A percentile compares a stretch with the other conserved stretches of the same genome.
Conservation (phyloP, 2,329 filamentous ascomycete species). For the Penicillium sp. region DNA sequence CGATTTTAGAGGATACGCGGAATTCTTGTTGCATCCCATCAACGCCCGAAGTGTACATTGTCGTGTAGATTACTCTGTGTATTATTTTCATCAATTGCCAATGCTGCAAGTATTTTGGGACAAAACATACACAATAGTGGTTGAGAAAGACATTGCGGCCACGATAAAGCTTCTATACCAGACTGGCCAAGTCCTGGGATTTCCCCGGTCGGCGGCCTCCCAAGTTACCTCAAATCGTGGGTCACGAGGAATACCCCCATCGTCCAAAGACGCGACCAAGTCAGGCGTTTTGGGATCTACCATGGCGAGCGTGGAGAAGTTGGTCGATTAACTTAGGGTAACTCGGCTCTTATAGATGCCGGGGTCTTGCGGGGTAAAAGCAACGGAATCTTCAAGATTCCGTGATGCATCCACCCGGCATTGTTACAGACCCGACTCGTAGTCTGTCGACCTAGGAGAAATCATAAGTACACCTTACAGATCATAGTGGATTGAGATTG, state of each 20-base stretch:
- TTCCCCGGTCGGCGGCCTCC: conserved; percentile 12
- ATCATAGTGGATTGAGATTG: background rate
- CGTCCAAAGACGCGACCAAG: background rate
- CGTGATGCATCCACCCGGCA: background rate
- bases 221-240: conserved; percentile 17
- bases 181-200: conserved; percentile 16
- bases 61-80: conserved; percentile 61
- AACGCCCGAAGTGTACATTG: conserved; percentile 67
- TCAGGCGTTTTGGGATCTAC: background rate
- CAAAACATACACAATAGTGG: conserved; percentile 14
- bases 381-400: conserved; percentile 18
- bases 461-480: background rate
- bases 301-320: no score
- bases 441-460: background rate
- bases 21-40: conserved; percentile 66
- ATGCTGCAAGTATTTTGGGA: no score
- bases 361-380: conserved; percentile 6
- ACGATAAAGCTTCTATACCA: conserved; percentile 23
- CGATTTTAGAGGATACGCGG: conserved; percentile 52
- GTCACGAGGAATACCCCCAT: background rate
- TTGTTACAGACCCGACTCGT: background rate
- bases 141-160: conserved; percentile 19
- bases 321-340: background rate
- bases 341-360: conserved; percentile 1
- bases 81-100: background rate